These are phyloP conservation scores for Podaxis sp. DNA, from an alignment of 768 basidiomycete species.

Conservation along the genomic window DNA sequence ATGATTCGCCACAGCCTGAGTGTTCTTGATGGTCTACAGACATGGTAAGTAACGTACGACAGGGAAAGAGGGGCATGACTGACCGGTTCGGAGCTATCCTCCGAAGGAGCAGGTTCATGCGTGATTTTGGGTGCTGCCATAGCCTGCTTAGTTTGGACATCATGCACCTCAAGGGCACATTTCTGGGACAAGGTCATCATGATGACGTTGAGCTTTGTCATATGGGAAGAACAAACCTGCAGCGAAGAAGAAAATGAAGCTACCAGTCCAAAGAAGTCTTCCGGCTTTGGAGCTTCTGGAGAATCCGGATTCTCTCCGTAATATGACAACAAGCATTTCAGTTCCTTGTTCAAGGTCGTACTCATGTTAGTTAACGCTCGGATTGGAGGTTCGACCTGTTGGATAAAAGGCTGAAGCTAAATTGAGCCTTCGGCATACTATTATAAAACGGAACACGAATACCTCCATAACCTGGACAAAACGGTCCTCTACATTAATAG, in stretches of 20 bases:
- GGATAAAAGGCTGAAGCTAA: conserved; percentile 46
- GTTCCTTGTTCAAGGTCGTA: conserved; percentile 53
- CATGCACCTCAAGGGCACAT: conserved; percentile 68
- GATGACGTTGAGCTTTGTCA: not conserved
- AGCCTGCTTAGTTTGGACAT: conserved; percentile 39
- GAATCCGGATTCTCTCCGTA: conserved; percentile 76
- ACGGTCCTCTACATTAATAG: conserved; percentile 46
- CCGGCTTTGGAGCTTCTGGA: conserved; percentile 67
- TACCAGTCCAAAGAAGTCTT: conserved; percentile 79
- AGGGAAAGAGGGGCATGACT: conserved; percentile 15
- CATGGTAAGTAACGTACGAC: conserved; percentile 2
- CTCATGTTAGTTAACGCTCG: conserved; percentile 68
- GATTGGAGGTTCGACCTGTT: conserved; percentile 49
- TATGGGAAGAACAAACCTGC: conserved; percentile 43
- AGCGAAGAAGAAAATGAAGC: conserved; percentile 74
- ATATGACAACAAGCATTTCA: conserved; percentile 61
- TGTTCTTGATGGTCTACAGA: conserved; percentile 44
- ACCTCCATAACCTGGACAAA: conserved; percentile 77
- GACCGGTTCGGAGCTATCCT: conserved; percentile 24
- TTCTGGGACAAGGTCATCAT: conserved; percentile 43
- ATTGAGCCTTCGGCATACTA: not conserved
- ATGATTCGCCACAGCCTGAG: conserved; percentile 24
- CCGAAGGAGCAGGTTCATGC: conserved; percentile 22
- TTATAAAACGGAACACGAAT: conserved; percentile 12
- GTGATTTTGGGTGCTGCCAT: conserved; percentile 23